Evolutionary conservation across 306 rosid species (phyloP).

Genomic region (Cucurbita moschata): DNA sequence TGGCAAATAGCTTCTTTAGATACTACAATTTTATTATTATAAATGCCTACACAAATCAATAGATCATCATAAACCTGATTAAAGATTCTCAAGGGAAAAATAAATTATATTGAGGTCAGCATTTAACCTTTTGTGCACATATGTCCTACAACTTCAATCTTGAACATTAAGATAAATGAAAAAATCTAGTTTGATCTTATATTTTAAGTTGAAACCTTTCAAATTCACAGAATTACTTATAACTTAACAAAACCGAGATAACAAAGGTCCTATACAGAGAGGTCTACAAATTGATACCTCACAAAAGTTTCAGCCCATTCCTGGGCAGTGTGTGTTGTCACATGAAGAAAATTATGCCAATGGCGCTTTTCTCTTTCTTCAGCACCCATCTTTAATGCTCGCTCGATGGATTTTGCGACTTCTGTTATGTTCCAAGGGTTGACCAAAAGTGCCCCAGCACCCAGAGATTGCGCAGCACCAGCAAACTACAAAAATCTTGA

Average conservation of each 20-base stretch:
- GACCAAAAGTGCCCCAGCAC: slow-evolving; percentile 89
- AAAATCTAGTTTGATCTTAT: not conserved
- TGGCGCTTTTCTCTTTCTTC: slow-evolving; percentile 77
- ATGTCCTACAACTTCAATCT: not conserved
- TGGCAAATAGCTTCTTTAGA: not conserved
- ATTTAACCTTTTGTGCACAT: not conserved
- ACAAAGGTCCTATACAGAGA: not conserved
- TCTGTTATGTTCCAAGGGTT: slow-evolving; percentile 93
- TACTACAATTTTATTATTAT: not conserved
- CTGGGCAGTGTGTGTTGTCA: slow-evolving; percentile 83
- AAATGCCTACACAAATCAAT: not conserved
- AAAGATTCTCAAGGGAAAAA: not conserved
- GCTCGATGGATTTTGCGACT: slow-evolving; percentile 62
- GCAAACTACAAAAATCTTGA: slow-evolving; percentile 58
- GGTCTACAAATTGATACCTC: slow-evolving; percentile 30
- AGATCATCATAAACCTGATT: not conserved
- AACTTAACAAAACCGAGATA: not conserved
- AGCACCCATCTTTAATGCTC: slow-evolving; percentile 59
- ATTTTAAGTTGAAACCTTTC: not conserved
- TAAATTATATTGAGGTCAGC: not conserved
- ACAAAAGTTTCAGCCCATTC: slow-evolving; percentile 99
- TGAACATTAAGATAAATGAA: not conserved
- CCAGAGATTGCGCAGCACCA: slow-evolving; percentile 97
- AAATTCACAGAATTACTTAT: not conserved
- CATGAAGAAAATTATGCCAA: slow-evolving; percentile 61